Percentiles rank a stretch among this genome's conserved stretches.
Evolutionary conservation across 2,329 filamentous ascomycete species (phyloP).

Genomic region (Emericellopsis cladophorae): DNA sequence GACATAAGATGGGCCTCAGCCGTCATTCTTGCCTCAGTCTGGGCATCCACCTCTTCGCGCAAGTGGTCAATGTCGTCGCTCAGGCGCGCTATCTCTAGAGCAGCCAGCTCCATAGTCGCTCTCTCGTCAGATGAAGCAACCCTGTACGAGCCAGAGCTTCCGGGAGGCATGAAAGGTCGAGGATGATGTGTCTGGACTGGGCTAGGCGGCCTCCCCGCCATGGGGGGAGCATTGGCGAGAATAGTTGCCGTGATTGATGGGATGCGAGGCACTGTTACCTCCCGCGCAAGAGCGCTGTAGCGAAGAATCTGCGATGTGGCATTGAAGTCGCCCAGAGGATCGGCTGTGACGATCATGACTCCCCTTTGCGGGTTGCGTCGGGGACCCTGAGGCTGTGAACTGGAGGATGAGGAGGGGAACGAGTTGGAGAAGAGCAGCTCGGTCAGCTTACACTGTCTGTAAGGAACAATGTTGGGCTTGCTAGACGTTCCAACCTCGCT

Average conservation of each 20-base stretch:
- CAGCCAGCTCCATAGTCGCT: conserved; percentile 71
- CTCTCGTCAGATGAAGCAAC: conserved; percentile 36
- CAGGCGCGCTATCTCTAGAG: conserved; percentile 70
- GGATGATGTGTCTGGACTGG: conserved; percentile 14
- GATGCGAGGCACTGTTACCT: conserved; percentile 82
- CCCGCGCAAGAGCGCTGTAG: conserved; percentile 83
- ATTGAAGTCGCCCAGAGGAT: conserved; percentile 88
- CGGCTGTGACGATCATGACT: conserved; percentile 93
- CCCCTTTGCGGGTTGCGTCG: conserved; percentile 68
- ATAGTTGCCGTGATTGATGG: conserved; percentile 72
- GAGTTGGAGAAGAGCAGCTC: conserved; percentile 82
- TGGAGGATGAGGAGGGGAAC: conserved; percentile 50
- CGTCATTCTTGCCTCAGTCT: conserved; percentile 56
- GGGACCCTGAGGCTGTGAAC: conserved; percentile 19
- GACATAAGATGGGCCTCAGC: conserved; percentile 62
- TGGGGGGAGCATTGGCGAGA: conserved; percentile 20
- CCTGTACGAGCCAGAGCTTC: conserved; percentile 16
- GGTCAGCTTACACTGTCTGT: conserved; percentile 74
- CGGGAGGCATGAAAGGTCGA: conserved; percentile 27
- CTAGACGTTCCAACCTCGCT: conserved; percentile 61
- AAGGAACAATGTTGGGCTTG: conserved; percentile 66
- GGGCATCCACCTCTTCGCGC: conserved; percentile 54
- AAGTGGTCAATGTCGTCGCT: conserved; percentile 60
- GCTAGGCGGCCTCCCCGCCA: conserved; percentile 12
- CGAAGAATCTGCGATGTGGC: conserved; percentile 91